Conservation (phyloP, 345 rosid genomes). For the Iberis pinnata region DNA sequence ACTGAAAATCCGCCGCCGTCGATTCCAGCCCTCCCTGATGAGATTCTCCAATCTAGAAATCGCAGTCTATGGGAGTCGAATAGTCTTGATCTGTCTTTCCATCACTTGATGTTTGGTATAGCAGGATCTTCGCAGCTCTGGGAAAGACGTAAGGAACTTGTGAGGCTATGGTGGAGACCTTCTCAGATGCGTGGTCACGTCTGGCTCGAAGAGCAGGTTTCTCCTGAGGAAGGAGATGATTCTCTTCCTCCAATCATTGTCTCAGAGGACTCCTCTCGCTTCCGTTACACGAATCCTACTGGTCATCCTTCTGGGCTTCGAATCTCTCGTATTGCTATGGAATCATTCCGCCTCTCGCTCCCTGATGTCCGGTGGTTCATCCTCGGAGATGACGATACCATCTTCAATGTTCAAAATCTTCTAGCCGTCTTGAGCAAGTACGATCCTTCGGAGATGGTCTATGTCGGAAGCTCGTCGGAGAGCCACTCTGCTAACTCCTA, state of each 20-base stretch:
- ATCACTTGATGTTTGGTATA: constrained; percentile 76
- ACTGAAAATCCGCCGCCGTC: constrained; percentile 23
- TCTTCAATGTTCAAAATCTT: constrained; percentile 65
- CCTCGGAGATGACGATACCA: constrained; percentile 86
- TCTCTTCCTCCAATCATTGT: constrained; percentile 66
- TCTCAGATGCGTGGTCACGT: constrained; percentile 68
- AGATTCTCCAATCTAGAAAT: constrained; percentile 25
- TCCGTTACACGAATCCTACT: constrained; percentile 84
- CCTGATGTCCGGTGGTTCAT: constrained; percentile 78
- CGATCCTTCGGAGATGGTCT: constrained; percentile 67
- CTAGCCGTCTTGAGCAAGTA: constrained; percentile 63
- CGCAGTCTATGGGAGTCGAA: constrained; percentile 34
- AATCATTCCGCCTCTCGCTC: constrained; percentile 57
- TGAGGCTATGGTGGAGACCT: constrained; percentile 85
- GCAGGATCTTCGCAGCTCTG: constrained; percentile 80
- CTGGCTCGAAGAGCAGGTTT: constrained; percentile 70
- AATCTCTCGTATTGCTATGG: constrained; percentile 66
- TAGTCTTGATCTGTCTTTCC: constrained; percentile 28
- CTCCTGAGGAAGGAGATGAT: constrained; percentile 38
- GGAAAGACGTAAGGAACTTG: constrained; percentile 68
- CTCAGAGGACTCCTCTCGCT: constrained; percentile 79
- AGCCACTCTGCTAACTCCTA: constrained; percentile 85
- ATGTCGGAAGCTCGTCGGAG: constrained; percentile 76
- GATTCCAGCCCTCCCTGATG: constrained; percentile 4
- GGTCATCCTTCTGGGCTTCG: constrained; percentile 94